Percentiles rank a stretch among this genome's conserved stretches.
Evolutionary conservation across 2,329 filamentous ascomycete species (phyloP).

Genomic region (Colletotrichum viniferum): DNA sequence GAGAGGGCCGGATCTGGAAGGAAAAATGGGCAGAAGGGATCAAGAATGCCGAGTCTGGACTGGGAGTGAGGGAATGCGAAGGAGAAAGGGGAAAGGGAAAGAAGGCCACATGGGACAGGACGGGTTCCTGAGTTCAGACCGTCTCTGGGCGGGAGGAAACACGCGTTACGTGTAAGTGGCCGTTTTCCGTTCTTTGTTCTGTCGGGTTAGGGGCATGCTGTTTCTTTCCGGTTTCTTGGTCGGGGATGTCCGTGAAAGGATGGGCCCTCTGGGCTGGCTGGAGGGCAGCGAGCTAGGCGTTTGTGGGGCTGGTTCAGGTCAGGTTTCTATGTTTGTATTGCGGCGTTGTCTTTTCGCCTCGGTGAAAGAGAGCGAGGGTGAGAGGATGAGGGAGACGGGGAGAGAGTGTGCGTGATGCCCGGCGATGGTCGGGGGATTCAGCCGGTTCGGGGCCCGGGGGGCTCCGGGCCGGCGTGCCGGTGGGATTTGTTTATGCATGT

Average conservation of each 20-base stretch:
- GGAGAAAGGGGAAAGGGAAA: not conserved
- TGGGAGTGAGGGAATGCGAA: not conserved
- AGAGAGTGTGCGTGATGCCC: not conserved
- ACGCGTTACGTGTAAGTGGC: not conserved
- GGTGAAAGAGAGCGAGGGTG: not conserved
- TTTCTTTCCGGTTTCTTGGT: not conserved
- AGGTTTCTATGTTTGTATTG: not conserved
- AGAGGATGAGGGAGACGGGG: not conserved
- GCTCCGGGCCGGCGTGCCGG: not conserved
- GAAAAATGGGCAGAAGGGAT: not conserved
- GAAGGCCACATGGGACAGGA: not conserved
- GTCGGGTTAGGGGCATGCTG: not conserved
- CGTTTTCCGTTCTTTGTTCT: not conserved
- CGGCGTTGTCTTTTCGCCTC: not conserved
- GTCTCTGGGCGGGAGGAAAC: not conserved
- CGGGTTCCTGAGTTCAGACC: not conserved
- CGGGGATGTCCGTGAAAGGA: not conserved
- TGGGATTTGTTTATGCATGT: not conserved
- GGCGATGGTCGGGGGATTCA: not conserved
- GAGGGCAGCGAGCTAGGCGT: not conserved
- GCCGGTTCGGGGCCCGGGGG: not conserved
- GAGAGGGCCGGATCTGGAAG: not conserved
- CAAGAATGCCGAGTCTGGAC: not conserved
- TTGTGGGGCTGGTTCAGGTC: not conserved
- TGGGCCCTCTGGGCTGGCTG: not conserved